Percentiles rank a stretch among this genome's conserved stretches.
Conservation (phyloP, 176 grass and related monocot species). For the Oryza glumipatula region DNA sequence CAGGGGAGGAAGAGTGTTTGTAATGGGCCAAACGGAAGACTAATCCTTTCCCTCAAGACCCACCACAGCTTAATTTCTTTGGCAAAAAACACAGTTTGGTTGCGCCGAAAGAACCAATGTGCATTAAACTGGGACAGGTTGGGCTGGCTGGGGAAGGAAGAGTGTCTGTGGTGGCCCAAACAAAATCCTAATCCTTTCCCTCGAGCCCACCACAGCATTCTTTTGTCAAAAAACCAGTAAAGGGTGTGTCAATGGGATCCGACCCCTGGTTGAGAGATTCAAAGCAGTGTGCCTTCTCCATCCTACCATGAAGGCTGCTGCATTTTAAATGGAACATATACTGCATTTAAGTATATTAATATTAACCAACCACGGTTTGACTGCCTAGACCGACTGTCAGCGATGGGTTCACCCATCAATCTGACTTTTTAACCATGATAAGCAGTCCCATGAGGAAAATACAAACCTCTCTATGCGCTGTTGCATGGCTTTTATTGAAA, state of each 20-base stretch:
- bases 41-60: not conserved
- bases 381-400: not conserved
- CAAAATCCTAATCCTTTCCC: too few species aligned
- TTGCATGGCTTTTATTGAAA: slow-evolving; percentile 52
- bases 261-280: not conserved
- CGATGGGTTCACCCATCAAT: not conserved
- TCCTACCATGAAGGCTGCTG: not conserved
- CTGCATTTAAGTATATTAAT: not conserved
- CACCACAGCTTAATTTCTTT: not conserved
- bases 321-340: not conserved
- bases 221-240: not conserved
- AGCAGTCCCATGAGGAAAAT: not conserved
- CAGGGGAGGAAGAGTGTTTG: not conserved
- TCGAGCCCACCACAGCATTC: not conserved
- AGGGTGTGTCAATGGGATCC: not conserved
- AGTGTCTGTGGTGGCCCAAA: too few species aligned
- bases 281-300: not conserved
- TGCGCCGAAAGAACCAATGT: too few species aligned
- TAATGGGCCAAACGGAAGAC: not conserved
- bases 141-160: too few species aligned
- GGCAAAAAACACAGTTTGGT: too few species aligned
- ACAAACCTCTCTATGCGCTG: slow-evolving; percentile 46
- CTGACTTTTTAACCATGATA: not conserved
- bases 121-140: too few species aligned
- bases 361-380: not conserved